These are phyloP conservation scores for Plasmodium reichenowi DNA, from an alignment of 169 alveolate genomes.

Conservation along the genomic window DNA sequence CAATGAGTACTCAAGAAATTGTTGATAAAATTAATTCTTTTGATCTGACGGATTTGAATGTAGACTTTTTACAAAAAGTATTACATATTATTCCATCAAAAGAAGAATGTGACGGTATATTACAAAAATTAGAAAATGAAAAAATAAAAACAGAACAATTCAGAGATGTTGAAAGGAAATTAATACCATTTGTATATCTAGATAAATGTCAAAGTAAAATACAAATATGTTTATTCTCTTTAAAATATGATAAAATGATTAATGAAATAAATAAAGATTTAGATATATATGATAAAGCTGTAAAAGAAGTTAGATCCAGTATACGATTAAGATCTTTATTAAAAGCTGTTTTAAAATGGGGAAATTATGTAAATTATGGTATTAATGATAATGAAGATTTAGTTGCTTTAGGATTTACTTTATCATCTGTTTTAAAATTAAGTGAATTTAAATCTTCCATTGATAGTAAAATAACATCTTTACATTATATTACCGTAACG, in stretches of 20 bases:
- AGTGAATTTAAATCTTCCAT: conserved; percentile 83
- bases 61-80: conserved; percentile 56
- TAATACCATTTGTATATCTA: conserved; percentile 69
- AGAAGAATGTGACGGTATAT: conserved; percentile 78
- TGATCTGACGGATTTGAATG: conserved; percentile 60
- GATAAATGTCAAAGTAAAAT: conserved; percentile 77
- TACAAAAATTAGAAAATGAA: conserved; percentile 59
- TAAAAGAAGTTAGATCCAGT: conserved; percentile 79
- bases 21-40: conserved; percentile 77
- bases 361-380: conserved; percentile 88
- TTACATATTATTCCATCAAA: conserved; percentile 75
- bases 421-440: conserved; percentile 83
- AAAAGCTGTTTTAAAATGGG: conserved; percentile 84
- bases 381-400: conserved; percentile 75
- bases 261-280: conserved; percentile 77
- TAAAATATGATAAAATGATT: conserved; percentile 77
- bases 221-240: conserved; percentile 74
- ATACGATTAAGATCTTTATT: conserved; percentile 79
- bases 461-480: conserved; percentile 82
- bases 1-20: conserved; percentile 78
- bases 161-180: conserved; percentile 79
- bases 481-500: conserved; percentile 84
- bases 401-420: conserved; percentile 82
- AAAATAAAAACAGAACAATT: conserved; percentile 52
- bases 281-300: conserved; percentile 77